Evolutionary conservation across 495 filamentous ascomycete species (phyloP).

Genomic region (Aspergillus hancockii): DNA sequence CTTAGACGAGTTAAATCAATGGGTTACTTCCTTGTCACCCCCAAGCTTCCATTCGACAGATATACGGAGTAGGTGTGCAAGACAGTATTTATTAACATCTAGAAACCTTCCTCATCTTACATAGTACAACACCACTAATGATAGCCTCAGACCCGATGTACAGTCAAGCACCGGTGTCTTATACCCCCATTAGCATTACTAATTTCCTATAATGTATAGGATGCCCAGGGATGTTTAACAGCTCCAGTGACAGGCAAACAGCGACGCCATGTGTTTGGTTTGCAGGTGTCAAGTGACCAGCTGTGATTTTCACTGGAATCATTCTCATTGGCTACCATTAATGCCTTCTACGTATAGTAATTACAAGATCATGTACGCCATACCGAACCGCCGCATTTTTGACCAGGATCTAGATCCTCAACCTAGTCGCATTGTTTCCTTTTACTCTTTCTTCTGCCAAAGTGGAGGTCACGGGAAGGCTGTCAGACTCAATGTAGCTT

Average conservation of each 20-base stretch:
- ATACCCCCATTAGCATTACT: background rate
- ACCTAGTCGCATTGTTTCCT: background rate
- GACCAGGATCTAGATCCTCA: slow-evolving; percentile 3
- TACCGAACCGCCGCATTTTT: slow-evolving; percentile 13
- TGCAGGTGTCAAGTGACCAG: slow-evolving; percentile 33
- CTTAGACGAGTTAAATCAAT: too few species aligned
- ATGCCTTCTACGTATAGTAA: slow-evolving; percentile 21
- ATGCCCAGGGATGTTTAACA: background rate
- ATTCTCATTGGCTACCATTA: slow-evolving; percentile 20
- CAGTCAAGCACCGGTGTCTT: background rate
- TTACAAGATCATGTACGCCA: slow-evolving; percentile 5
- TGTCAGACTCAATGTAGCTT: background rate
- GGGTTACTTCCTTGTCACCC: too few species aligned
- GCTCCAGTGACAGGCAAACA: slow-evolving; percentile 20
- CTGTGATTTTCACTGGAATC: slow-evolving; percentile 29
- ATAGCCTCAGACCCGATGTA: background rate
- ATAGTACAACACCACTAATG: background rate
- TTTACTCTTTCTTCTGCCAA: background rate
- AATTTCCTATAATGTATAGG: background rate
- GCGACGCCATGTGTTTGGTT: slow-evolving; percentile 19
- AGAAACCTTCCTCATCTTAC: too few species aligned
- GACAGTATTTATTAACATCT: too few species aligned
- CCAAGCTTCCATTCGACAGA: too few species aligned
- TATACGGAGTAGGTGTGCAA: too few species aligned
- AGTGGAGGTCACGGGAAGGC: background rate